Conservation (phyloP, 2,329 filamentous ascomycete genomes). For the Colletotrichum shisoi region DNA sequence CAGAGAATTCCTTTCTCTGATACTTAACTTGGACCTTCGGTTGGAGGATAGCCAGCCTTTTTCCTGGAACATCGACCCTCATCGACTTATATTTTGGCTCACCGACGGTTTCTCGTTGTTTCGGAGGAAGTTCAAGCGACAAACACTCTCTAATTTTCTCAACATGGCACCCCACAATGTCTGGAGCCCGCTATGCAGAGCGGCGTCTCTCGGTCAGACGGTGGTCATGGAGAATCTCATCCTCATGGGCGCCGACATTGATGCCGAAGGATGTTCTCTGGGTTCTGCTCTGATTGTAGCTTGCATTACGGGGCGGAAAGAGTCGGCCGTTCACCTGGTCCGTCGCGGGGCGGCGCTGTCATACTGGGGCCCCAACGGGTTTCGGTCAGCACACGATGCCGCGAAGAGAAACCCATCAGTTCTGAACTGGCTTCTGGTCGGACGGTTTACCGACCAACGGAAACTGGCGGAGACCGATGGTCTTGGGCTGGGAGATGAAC, state of each 20-base stretch:
- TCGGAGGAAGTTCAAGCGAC: neutral
- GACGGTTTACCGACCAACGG: neutral
- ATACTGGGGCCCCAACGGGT: neutral
- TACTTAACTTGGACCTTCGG: neutral
- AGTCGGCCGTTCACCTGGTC: neutral
- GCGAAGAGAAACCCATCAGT: neutral
- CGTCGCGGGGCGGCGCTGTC: neutral
- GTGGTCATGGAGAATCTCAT: neutral
- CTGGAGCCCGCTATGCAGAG: neutral
- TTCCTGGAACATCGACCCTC: neutral
- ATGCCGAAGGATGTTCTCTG: neutral
- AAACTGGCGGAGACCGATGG: neutral
- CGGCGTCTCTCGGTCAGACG: neutral
- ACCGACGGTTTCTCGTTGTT: neutral
- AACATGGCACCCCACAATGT: neutral
- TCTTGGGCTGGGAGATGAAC: neutral
- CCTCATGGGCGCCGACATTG: neutral
- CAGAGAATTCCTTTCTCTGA: neutral
- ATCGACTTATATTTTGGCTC: neutral
- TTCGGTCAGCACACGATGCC: neutral
- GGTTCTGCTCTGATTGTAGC: conserved; percentile 17
- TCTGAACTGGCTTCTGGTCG: conserved; percentile 5
- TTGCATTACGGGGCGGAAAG: neutral
- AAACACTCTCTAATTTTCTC: neutral
- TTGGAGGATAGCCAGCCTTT: neutral